Base-by-base conservation (phyloP, 345 rosid species). In the Eucalyptus regnans region DNA sequence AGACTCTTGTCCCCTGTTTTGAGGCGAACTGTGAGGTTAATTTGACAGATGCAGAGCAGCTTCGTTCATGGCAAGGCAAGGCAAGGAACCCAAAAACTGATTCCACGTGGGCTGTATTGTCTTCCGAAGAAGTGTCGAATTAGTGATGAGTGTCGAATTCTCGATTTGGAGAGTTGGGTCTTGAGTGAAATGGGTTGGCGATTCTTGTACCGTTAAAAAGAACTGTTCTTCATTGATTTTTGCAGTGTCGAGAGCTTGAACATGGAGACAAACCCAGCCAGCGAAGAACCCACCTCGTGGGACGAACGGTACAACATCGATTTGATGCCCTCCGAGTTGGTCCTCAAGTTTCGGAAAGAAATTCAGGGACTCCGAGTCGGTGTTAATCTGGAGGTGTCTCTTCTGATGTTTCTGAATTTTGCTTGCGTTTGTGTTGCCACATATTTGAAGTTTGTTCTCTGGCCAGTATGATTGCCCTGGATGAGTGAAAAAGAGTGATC, bases 281-380 rank as follows among this genome's bases (percentile, higher is more conserved):
- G 93, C 12, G 96, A 92, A 89, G 97, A 95, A 90, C 94, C 97
- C 90, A 88, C 93, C 88, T 93, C 98, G 46, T 95, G 98, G 99
- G 99, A 95, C 46, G 99, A 98, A 86, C 95, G 93, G 50, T 97
- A 93, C 94, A 95, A 64, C 60, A 89, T 97, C 92, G 90, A 95
- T 90, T 92, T 98, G 89, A 90, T 97, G 76, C 99, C 99, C 13
- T 94, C 98, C 16, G 96, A 98, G 93, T 89, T 98, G 89, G 94
- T 96, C 92, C 89, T 98, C 89, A 98, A 97, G 94, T 95, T 98
- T 71, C 94, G 99, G 68, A 98, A 95, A 93, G 97, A 97, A 91
- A 91, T 95, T 84, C 94, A 2, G 46, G 46, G 83, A 10, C 27
- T 76, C 83, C 27, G 29, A 76, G 48, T 76, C 48, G 83, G 48